Evolutionary conservation across 108 stramenopile species (phyloP).

Genomic region (Fistulifera solaris): DNA sequence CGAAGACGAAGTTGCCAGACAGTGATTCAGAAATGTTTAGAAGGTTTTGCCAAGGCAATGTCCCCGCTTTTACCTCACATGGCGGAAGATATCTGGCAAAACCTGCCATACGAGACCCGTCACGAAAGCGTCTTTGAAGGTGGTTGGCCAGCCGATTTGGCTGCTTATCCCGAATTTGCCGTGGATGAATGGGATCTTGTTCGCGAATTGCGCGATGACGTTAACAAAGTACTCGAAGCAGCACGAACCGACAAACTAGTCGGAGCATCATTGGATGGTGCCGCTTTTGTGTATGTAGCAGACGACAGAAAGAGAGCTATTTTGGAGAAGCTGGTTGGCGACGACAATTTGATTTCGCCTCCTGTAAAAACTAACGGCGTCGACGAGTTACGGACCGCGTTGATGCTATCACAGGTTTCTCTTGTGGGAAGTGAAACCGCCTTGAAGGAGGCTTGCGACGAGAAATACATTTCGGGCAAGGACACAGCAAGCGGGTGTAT

Average conservation of each 20-base stretch:
- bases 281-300: conserved; percentile 62
- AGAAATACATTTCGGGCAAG: conserved; percentile 44
- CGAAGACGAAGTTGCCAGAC: conserved; percentile 89
- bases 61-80: conserved; percentile 95
- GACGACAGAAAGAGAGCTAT: conserved; percentile 42
- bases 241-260: conserved; percentile 83
- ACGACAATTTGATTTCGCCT: conserved; percentile 58
- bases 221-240: conserved; percentile 75
- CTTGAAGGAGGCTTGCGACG: conserved; percentile 41
- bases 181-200: conserved; percentile 61
- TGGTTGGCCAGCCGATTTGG: conserved; percentile 43
- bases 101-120: conserved; percentile 63
- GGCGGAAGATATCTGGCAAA: conserved; percentile 97
- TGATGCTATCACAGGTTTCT: conserved; percentile 82
- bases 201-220: conserved; percentile 71
- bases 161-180: conserved; percentile 43
- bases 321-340: conserved; percentile 56
- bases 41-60: conserved; percentile 77
- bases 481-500: conserved; percentile 61
- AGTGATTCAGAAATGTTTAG: conserved; percentile 72
- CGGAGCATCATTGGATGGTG: conserved; percentile 80
- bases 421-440: conserved; percentile 53
- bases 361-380: conserved; percentile 83
- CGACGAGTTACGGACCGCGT: conserved; percentile 76
- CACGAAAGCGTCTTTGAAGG: conserved; percentile 77